Percentiles rank a stretch among this genome's conserved stretches.
Conservation (phyloP, 108 stramenopile species). For the Fragilaria crotonensis region DNA sequence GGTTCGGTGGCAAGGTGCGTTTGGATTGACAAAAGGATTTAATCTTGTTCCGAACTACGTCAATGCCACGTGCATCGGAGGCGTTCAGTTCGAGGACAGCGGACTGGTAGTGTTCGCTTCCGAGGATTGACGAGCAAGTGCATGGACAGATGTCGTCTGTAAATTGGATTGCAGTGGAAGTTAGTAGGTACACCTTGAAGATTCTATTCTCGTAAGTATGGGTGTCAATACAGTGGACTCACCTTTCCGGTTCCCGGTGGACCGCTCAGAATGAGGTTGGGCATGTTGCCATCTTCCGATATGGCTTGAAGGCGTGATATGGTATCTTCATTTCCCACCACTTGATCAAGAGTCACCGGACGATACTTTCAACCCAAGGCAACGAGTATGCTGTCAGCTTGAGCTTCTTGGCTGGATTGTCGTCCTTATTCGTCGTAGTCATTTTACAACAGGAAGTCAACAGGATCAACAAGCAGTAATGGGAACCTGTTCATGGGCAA, state of each 20-base stretch:
- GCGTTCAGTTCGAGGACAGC: conserved; percentile 93
- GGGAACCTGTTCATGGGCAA: no score
- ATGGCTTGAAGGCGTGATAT: conserved; percentile 86
- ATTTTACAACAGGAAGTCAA: no score
- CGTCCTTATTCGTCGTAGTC: no score
- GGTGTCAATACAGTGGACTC: no score
- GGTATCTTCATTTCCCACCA: conserved; percentile 98
- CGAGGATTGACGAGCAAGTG: conserved; percentile 85
- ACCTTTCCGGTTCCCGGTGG: conserved; percentile 90
- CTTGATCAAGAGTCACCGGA: conserved; percentile 69
- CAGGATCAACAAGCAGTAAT: no score
- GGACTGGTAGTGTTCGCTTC: conserved; percentile 53
- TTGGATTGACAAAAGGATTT: conserved; percentile 98
- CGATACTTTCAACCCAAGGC: conserved; percentile 99
- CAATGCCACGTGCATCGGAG: conserved; percentile 96
- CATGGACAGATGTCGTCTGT: conserved; percentile 85
- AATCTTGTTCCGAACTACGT: conserved; percentile 95
- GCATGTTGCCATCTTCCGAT: conserved; percentile 93
- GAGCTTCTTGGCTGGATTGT: no score
- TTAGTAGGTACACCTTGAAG: no score
- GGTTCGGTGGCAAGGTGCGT: conserved; percentile 63
- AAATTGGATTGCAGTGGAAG: not conserved
- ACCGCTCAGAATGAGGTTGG: conserved; percentile 94
- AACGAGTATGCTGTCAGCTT: conserved; percentile 37
- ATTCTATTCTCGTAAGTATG: no score